Conservation (phyloP, 2,329 filamentous ascomycete genomes). For the Trichocomaceae sp. region DNA sequence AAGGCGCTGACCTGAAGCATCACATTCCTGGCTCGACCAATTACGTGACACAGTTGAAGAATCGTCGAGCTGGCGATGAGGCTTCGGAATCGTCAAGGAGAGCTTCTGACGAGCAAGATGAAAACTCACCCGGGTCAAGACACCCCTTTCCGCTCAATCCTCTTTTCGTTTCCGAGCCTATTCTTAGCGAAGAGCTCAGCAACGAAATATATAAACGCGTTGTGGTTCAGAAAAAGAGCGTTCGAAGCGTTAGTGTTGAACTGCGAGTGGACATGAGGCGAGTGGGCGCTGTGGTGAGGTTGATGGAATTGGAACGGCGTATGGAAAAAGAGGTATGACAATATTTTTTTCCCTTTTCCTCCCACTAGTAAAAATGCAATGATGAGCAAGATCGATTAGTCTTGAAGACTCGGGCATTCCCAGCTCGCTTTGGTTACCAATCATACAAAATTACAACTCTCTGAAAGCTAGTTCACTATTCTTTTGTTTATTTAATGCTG, state of each 20-base stretch:
- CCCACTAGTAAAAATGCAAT: slow-evolving; percentile 29
- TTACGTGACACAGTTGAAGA: slow-evolving; percentile 22
- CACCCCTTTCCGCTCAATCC: slow-evolving; percentile 69
- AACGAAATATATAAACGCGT: slow-evolving; percentile 69
- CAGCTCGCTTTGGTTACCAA: slow-evolving; percentile 50
- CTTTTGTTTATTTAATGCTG: not conserved
- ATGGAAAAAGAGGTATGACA: slow-evolving; percentile 67
- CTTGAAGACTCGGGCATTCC: slow-evolving; percentile 74
- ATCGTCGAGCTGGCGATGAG: slow-evolving; percentile 8
- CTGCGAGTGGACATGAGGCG: slow-evolving; percentile 74
- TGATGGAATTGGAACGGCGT: slow-evolving; percentile 79
- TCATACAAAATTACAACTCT: slow-evolving; percentile 66
- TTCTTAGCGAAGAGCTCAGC: slow-evolving; percentile 66
- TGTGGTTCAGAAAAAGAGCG: slow-evolving; percentile 56
- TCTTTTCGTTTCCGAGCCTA: slow-evolving; percentile 62
- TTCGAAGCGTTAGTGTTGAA: slow-evolving; percentile 71
- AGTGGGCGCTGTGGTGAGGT: slow-evolving; percentile 74
- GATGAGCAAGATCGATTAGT: slow-evolving; percentile 94
- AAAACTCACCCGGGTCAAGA: slow-evolving; percentile 11
- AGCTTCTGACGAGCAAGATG: not conserved
- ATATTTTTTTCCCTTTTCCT: slow-evolving; percentile 1
- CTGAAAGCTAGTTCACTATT: slow-evolving; percentile 45
- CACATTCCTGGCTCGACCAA: slow-evolving; percentile 28
- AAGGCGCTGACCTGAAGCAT: slow-evolving; percentile 27
- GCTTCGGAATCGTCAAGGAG: not conserved